Base-by-base conservation (phyloP, 2,329 filamentous ascomycete species). In the Clonostachys rhizophaga region DNA sequence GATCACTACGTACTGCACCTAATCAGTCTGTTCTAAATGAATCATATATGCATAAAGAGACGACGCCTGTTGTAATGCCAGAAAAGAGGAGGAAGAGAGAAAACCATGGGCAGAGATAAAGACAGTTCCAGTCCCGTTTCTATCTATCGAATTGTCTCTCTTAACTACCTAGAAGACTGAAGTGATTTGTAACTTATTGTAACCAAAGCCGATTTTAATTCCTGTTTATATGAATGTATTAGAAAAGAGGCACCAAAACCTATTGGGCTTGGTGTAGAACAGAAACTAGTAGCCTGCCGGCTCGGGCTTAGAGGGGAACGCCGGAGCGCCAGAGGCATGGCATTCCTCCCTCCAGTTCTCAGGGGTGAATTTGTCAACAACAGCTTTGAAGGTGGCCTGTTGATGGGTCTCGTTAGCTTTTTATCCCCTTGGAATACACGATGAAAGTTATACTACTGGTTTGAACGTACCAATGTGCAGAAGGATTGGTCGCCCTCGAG, bases 321-420 rank as follows among this genome's bases (percentile, higher is more conserved):
- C 64, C 1, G 76, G 66, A 9, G 58, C 64, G 20, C 65, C 62
- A 50, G 76, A 75, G 42, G 61, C 54, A n/a, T 66, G 68, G 55
- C 79, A 83, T 50, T 80, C 67, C 18, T 69, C 60, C 53, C 69
- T 78, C 92, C 91, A 97, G 63, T 91, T 79, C 49, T 72, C 71
- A 0, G 94, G 94, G 2, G 89, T 94, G 61, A 88, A 95, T 58
- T 89, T 90, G 68, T 97, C 92, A 3, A 94, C 90, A 47, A 96
- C 89, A 45, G 81, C 74, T 67, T 97, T 97, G 75, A 99, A 99
- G 0, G 92, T 90, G 48, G 87, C 82, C 84, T 89, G 50, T 46
- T 46, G 17, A 18, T 39, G 36, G 13, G 11, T 39, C 14, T 18
- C 14, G 36, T 39, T 11, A 39, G 14, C 36, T 5, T n/a, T 18